Percentiles rank a stretch among this genome's conserved stretches.
phyloP scores from a whole-genome alignment of 305 asterid genomes.

The Striga hermonthica region DNA sequence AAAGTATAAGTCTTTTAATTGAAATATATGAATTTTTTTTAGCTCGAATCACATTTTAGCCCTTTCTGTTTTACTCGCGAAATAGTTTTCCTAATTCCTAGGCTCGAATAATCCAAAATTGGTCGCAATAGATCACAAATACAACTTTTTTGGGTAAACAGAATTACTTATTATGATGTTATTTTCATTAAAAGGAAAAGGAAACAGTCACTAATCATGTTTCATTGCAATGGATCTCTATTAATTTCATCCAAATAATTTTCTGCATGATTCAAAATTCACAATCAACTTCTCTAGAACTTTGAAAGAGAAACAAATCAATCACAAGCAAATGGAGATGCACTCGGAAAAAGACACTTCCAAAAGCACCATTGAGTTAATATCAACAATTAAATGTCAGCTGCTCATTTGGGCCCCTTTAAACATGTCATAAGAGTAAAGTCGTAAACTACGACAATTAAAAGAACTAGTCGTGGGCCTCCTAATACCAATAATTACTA shows the following conservation, averaged over 20 bases:
- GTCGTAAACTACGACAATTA: neutral
- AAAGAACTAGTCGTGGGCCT: conserved; percentile 1
- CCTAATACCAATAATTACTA: conserved; percentile 8
- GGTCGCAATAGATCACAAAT: too few species aligned
- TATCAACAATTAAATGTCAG: conserved; percentile 25
- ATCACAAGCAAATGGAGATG: conserved; percentile 8
- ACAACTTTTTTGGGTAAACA: neutral
- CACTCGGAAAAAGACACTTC: conserved; percentile 7
- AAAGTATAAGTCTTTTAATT: too few species aligned
- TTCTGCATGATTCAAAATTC: neutral
- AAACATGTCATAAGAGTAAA: conserved; percentile 5
- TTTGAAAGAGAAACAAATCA: neutral
- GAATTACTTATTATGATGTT: too few species aligned
- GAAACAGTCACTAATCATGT: neutral
- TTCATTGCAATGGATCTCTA: neutral
- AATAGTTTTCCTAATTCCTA: too few species aligned
- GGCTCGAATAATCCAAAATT: too few species aligned
- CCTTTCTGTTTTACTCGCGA: too few species aligned
- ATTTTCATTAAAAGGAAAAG: conserved; percentile 5
- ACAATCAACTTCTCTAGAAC: conserved; percentile 1
- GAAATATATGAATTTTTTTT: too few species aligned
- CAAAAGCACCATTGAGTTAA: conserved; percentile 22
- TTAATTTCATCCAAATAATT: conserved; percentile 2
- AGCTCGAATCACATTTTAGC: too few species aligned
- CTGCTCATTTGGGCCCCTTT: conserved; percentile 22